These are phyloP conservation scores for Cymbopogon citratus DNA, from an alignment of 176 grass and related monocot species.

Conservation along the genomic window DNA sequence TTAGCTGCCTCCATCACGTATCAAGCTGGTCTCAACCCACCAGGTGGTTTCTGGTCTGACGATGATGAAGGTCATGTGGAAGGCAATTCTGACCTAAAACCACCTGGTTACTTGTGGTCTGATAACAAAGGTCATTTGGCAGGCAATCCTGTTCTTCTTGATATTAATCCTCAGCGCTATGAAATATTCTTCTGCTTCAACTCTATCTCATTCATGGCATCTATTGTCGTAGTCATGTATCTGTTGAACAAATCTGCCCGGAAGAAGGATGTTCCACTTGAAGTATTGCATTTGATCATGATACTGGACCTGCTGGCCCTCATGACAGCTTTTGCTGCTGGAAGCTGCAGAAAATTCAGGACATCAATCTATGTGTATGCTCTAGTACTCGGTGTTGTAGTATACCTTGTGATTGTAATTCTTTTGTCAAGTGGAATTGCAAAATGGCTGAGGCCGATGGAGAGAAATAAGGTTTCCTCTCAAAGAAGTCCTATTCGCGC, in stretches of 20 bases:
- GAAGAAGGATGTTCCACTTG: background rate
- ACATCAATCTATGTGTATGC: conserved; percentile 32
- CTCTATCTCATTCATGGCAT: conserved; percentile 30
- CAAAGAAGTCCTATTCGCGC: background rate
- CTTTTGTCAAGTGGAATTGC: background rate
- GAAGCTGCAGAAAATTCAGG: conserved; percentile 33
- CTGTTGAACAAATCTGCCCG: conserved; percentile 7
- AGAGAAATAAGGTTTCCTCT: background rate
- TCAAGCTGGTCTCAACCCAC: conserved; percentile 48
- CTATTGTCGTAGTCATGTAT: conserved; percentile 27
- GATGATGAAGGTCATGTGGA: background rate
- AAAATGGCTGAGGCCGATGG: background rate
- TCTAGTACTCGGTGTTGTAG: background rate
- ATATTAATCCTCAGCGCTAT: background rate
- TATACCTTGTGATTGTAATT: background rate
- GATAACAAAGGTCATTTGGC: background rate
- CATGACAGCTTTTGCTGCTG: conserved; percentile 40
- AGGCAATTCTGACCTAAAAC: background rate
- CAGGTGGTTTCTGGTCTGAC: conserved; percentile 33
- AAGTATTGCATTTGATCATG: conserved; percentile 19
- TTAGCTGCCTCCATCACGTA: conserved; percentile 40
- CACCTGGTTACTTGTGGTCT: background rate
- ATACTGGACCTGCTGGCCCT: conserved; percentile 38
- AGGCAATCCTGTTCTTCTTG: conserved; percentile 25
- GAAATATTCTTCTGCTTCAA: conserved; percentile 34